Evolutionary conservation across 495 filamentous ascomycete genomes (phyloP).

Genomic region (Trichoderma parareesei): DNA sequence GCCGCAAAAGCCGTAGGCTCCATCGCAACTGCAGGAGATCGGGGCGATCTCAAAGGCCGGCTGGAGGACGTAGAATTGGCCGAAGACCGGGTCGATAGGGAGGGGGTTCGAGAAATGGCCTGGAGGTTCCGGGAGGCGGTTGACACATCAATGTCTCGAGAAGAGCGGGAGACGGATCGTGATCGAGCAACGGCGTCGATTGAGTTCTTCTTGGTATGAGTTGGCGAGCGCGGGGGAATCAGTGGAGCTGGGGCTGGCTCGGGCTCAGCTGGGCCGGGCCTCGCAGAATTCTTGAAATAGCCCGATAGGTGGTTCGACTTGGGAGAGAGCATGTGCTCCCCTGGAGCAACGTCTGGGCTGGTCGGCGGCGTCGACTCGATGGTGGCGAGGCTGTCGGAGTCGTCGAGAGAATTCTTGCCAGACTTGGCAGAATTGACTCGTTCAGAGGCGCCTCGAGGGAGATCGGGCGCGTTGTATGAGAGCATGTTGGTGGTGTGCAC

Average conservation of each 20-base stretch:
- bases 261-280: conserved; percentile 25
- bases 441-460: conserved; percentile 37
- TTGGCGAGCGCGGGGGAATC: conserved; percentile 67
- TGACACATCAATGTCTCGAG: conserved; percentile 38
- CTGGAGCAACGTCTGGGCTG: conserved; percentile 65
- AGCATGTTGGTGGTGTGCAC: conserved; percentile 95
- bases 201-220: conserved; percentile 69
- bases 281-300: conserved; percentile 59
- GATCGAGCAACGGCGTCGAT: conserved; percentile 51
- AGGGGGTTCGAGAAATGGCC: conserved; percentile 39
- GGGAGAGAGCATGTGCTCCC: conserved; percentile 47
- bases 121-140: conserved; percentile 37
- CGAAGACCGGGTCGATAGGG: conserved; percentile 26
- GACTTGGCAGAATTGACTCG: conserved; percentile 47
- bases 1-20: not conserved
- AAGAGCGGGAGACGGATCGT: conserved; percentile 47
- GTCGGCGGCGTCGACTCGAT: conserved; percentile 53
- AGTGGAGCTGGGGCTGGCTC: conserved; percentile 44
- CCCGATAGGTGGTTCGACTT: conserved; percentile 72
- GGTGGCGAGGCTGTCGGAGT: conserved; percentile 55
- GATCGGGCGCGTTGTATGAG: conserved; percentile 83
- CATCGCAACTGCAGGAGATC: not conserved
- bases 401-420: conserved; percentile 25
- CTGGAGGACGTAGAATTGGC: conserved; percentile 21
- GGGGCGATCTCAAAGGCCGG: not conserved